A percentile compares a stretch with the other conserved stretches of the same genome.
phyloP scores from a whole-genome alignment of 331 rosid genomes.

The Malus hybrid region DNA sequence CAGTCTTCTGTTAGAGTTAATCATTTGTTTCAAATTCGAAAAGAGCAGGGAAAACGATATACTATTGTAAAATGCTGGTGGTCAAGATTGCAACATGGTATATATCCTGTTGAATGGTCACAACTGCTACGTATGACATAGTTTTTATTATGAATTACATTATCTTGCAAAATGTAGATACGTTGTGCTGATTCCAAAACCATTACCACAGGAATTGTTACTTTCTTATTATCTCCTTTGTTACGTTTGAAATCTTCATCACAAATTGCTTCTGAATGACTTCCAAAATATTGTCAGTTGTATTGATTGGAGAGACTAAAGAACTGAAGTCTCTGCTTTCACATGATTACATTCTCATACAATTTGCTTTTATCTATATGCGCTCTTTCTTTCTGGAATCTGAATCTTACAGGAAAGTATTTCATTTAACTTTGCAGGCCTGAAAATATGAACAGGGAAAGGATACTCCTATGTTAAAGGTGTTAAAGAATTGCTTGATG shows the following conservation, averaged over 20 bases:
- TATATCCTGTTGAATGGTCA: neutral
- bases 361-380: neutral
- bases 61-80: too few relatives aligned
- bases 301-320: neutral
- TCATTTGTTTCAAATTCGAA: too few relatives aligned
- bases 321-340: neutral
- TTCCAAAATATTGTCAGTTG: neutral
- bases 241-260: neutral
- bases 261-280: neutral
- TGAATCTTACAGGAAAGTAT: neutral
- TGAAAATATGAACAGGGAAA: constrained; percentile 59
- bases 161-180: neutral
- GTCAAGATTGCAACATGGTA: neutral
- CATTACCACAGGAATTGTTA: neutral
- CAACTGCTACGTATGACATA: neutral
- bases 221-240: neutral
- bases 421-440: constrained; percentile 40
- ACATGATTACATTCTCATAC: neutral
- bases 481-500: constrained; percentile 63
- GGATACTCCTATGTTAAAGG: constrained; percentile 75
- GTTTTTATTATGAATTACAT: neutral
- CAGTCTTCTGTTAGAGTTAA: too few relatives aligned
- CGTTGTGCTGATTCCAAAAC: neutral
- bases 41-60: too few relatives aligned
- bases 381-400: neutral